These are phyloP conservation scores for Talaromyces sp. DNA, from an alignment of 2,329 filamentous ascomycete genomes.

Conservation along the genomic window DNA sequence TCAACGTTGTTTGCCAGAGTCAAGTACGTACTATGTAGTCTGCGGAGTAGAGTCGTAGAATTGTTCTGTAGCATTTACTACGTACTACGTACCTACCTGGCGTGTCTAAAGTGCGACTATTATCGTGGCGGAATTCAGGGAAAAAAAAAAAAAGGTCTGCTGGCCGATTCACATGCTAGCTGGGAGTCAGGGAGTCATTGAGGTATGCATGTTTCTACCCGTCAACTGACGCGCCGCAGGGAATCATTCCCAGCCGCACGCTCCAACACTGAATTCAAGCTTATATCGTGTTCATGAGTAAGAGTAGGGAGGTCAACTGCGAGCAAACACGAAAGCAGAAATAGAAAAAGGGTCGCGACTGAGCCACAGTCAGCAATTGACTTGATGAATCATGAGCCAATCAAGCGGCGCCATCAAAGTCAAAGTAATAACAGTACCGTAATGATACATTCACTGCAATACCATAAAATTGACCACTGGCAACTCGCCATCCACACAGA, in stretches of 20 bases:
- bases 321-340: background rate
- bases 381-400: background rate
- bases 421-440: slow-evolving; percentile 1
- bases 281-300: background rate
- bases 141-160: background rate
- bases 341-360: slow-evolving; percentile 2
- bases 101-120: background rate
- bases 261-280: background rate
- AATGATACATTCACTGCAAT: background rate
- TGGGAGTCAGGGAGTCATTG: background rate
- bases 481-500: background rate
- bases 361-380: slow-evolving; percentile 12
- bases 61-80: background rate
- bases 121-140: background rate
- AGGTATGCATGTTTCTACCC: slow-evolving; percentile 5
- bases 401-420: background rate
- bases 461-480: background rate
- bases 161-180: slow-evolving; percentile 8
- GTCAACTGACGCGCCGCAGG: background rate
- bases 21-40: background rate
- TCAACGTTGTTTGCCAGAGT: background rate
- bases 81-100: background rate
- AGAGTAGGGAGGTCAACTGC: background rate
- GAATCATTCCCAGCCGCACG: slow-evolving; percentile 1
- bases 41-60: background rate